phyloP scores from a whole-genome alignment of 257 asterid genomes.

The Anisodus acutangulus region DNA sequence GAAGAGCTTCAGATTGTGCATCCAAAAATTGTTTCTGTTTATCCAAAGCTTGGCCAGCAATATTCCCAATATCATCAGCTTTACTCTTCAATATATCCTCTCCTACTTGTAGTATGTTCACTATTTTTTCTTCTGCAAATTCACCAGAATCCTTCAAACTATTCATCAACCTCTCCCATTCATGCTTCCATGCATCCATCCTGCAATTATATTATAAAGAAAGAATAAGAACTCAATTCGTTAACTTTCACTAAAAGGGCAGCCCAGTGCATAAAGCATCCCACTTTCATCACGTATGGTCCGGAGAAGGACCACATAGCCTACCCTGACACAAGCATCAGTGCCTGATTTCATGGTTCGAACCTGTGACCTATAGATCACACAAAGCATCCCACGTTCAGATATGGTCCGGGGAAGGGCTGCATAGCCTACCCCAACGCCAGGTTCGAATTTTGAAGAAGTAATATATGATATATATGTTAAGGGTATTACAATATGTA shows the following conservation, averaged over 20 bases:
- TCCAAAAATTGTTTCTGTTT: slow-evolving; percentile 70
- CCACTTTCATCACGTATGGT: no score
- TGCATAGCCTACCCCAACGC: no score
- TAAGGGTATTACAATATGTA: no score
- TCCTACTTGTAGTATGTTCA: slow-evolving; percentile 50
- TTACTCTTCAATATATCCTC: slow-evolving; percentile 57
- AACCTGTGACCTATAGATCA: no score
- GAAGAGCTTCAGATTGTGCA: slow-evolving; percentile 67
- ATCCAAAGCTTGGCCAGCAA: slow-evolving; percentile 66
- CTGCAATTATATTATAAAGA: slow-evolving; percentile 39
- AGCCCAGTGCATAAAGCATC: not conserved
- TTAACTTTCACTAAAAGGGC: not conserved
- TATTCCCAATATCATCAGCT: slow-evolving; percentile 67
- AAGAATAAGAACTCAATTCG: not conserved
- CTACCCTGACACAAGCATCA: no score
- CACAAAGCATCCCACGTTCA: no score
- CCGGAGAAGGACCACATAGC: no score
- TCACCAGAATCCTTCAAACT: slow-evolving; percentile 67
- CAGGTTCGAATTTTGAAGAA: no score
- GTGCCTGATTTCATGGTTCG: no score
- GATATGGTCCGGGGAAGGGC: no score
- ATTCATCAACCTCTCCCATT: slow-evolving; percentile 79
- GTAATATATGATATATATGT: no score
- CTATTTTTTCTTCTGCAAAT: slow-evolving; percentile 60
- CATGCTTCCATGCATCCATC: slow-evolving; percentile 69